phyloP scores from a whole-genome alignment of 2,329 filamentous ascomycete genomes.

The Furcasterigmium sp. region DNA sequence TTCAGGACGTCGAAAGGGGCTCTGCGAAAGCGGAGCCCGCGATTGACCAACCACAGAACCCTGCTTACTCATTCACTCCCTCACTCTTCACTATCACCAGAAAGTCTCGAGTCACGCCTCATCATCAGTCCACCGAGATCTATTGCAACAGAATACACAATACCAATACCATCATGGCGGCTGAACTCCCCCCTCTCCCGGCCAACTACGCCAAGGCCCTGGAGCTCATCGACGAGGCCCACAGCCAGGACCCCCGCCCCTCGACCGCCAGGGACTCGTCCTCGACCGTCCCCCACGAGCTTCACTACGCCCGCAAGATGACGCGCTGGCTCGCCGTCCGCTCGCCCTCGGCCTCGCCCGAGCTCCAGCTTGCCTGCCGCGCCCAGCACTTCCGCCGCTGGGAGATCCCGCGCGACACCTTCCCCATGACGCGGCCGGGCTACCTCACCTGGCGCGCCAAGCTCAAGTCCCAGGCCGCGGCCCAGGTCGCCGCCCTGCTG shows the following conservation, averaged over 20 bases:
- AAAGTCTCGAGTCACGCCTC: too few relatives aligned
- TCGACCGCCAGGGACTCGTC: conserved; percentile 30
- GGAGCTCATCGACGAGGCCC: conserved; percentile 65
- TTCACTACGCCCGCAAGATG: conserved; percentile 79
- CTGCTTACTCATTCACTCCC: not conserved
- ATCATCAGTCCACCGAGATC: too few relatives aligned
- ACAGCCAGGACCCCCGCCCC: conserved; percentile 27
- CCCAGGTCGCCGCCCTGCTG: conserved; percentile 50
- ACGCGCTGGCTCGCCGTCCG: conserved; percentile 63
- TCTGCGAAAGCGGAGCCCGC: not conserved
- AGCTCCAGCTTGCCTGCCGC: conserved; percentile 69
- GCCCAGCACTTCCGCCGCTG: conserved; percentile 80
- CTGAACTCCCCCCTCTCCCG: conserved; percentile 23
- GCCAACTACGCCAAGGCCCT: conserved; percentile 48
- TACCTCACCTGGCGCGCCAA: conserved; percentile 77
- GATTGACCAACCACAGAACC: not conserved
- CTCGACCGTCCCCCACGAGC: conserved; percentile 63
- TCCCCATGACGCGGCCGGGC: conserved; percentile 68
- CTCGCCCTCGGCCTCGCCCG: conserved; percentile 56
- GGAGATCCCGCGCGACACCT: conserved; percentile 71
- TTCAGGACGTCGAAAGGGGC: too few relatives aligned
- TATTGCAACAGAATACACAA: not conserved
- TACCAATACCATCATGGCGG: conserved; percentile 10
- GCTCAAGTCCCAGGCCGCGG: conserved; percentile 61
- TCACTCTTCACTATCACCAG: too few relatives aligned